Conservation (phyloP, 2,329 filamentous ascomycete species). For the Monilinia fructigena region DNA sequence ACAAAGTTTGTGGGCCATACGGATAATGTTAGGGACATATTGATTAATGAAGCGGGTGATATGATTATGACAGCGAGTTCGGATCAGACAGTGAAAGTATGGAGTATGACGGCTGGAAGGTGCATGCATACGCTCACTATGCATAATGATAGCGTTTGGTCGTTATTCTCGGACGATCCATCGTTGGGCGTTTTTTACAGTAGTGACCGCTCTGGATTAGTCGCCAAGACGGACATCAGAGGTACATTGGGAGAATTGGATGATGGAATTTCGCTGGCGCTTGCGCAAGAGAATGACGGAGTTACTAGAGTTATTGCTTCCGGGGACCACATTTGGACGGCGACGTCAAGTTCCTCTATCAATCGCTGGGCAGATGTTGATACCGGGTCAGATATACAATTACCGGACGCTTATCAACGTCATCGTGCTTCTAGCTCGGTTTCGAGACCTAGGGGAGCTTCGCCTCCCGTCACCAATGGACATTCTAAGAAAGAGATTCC, state of each 20-base stretch:
- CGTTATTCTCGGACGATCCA: conserved; percentile 84
- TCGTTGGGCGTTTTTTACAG: conserved; percentile 90
- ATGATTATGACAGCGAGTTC: conserved; percentile 92
- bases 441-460: conserved; percentile 43
- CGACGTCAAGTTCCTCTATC: conserved; percentile 71
- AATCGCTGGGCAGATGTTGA: conserved; percentile 79
- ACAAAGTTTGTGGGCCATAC: conserved; percentile 97
- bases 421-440: conserved; percentile 49
- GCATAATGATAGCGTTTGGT: conserved; percentile 99
- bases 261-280: conserved; percentile 84
- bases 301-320: conserved; percentile 63
- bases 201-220: conserved; percentile 83
- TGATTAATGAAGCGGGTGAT: conserved; percentile 85
- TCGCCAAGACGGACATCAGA: conserved; percentile 94
- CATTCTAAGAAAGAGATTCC: conserved; percentile 66
- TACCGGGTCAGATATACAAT: conserved; percentile 68
- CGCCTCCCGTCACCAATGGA: conserved; percentile 41
- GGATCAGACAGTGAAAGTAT: conserved; percentile 96
- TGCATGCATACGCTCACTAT: conserved; percentile 99
- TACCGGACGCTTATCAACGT: conserved; percentile 53
- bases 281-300: conserved; percentile 87
- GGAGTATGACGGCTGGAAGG: conserved; percentile 90
- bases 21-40: conserved; percentile 86
- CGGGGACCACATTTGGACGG: conserved; percentile 63
- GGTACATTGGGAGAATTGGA: conserved; percentile 71